phyloP scores from a whole-genome alignment of 192 early-diverging fungal species.

The Gonapodya sp. region DNA sequence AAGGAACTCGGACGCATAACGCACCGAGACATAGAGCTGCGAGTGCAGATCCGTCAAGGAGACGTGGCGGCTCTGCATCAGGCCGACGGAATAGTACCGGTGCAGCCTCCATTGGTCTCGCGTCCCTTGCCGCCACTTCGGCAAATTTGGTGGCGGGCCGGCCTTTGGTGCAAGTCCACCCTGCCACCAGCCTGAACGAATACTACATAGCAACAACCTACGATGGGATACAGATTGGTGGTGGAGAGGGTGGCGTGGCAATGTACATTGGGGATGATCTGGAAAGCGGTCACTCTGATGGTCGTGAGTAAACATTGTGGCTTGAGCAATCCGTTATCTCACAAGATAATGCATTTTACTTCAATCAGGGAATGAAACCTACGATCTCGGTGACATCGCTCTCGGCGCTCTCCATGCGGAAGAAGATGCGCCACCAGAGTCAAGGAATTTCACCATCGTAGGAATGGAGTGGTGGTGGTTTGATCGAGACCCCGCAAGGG shows the following conservation, averaged over 20 bases:
- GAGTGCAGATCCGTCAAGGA: not conserved
- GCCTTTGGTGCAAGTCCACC: constrained; percentile 2
- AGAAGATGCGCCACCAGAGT: not conserved
- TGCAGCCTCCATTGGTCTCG: not conserved
- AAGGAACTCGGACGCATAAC: not conserved
- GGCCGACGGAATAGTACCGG: not conserved
- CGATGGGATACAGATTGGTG: not conserved
- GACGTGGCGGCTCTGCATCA: not conserved
- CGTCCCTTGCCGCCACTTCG: not conserved
- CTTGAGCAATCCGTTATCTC: not conserved
- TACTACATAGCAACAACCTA: not conserved
- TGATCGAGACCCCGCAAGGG: not conserved
- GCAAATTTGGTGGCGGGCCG: not conserved
- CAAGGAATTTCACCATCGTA: not conserved
- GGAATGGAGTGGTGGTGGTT: not conserved
- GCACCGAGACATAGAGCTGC: not conserved
- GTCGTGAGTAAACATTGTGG: not conserved
- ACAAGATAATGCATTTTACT: not conserved
- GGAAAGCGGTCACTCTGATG: constrained; percentile 1
- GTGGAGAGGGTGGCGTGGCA: not conserved
- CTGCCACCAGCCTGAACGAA: not conserved
- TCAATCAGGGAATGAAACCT: not conserved
- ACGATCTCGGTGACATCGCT: not conserved
- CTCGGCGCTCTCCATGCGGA: not conserved
- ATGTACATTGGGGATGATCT: not conserved